phyloP scores from a whole-genome alignment of 1,139 yeast species.

The Waltiozyma sp. region DNA sequence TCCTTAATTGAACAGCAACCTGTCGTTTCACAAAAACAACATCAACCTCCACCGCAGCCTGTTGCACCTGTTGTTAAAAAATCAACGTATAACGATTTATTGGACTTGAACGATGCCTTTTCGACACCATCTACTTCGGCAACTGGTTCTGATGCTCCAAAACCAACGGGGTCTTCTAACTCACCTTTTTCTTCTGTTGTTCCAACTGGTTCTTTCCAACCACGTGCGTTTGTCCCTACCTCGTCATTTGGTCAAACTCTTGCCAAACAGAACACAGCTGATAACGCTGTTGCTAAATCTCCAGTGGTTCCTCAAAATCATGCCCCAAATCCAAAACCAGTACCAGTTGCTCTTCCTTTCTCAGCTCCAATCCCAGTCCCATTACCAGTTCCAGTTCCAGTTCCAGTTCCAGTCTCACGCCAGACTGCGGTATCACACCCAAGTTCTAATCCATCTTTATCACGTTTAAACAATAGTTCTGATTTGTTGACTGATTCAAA shows the following conservation, averaged over 20 bases:
- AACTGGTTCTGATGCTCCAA: slow-evolving; percentile 16
- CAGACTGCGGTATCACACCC: slow-evolving; percentile 7
- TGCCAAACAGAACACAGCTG: slow-evolving; percentile 27
- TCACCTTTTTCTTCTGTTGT: slow-evolving; percentile 23
- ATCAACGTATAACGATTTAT: slow-evolving; percentile 59
- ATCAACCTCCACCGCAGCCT: slow-evolving; percentile 10
- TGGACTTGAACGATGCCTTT: slow-evolving; percentile 44
- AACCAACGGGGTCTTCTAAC: slow-evolving; percentile 1
- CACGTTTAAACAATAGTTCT: slow-evolving; percentile 20
- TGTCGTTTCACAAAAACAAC: slow-evolving; percentile 16
- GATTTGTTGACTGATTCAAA: slow-evolving; percentile 46
- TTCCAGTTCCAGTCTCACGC: slow-evolving; percentile 6
- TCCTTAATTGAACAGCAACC: slow-evolving; percentile 26
- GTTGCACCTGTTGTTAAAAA: slow-evolving; percentile 15
- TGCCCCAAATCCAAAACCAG: slow-evolving; percentile 8
- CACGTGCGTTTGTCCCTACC: slow-evolving; percentile 34
- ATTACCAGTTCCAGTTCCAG: slow-evolving; percentile 12
- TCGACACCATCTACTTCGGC: slow-evolving; percentile 21
- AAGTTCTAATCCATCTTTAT: not conserved
- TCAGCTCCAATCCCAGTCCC: slow-evolving; percentile 13
- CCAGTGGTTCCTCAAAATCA: slow-evolving; percentile 14
- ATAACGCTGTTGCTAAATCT: not conserved
- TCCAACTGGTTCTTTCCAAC: slow-evolving; percentile 12
- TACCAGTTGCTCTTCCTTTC: not conserved
- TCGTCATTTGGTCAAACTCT: slow-evolving; percentile 51